Conservation (phyloP, 2,329 filamentous ascomycete genomes). For the Diaporthe caulivora region DNA sequence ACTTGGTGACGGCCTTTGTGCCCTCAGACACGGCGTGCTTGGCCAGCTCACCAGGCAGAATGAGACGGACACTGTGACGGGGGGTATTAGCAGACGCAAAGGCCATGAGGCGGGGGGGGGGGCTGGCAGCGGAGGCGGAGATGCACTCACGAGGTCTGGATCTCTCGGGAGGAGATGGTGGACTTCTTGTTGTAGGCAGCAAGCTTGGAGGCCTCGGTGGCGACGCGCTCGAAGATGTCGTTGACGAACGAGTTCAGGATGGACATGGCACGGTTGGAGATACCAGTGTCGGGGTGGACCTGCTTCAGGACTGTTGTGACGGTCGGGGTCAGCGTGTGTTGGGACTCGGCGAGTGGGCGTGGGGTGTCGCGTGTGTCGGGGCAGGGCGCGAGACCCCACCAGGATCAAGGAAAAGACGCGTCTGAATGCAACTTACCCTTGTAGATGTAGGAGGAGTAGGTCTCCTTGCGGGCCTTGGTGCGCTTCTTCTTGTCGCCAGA, state of each 20-base stretch:
- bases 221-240: constrained; percentile 99
- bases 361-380: constrained; percentile 20
- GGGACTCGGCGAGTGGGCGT: background rate
- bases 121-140: constrained; percentile 57
- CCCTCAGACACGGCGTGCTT: constrained; percentile 99
- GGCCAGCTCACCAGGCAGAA: constrained; percentile 97
- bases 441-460: constrained; percentile 99
- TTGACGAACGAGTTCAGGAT: constrained; percentile 99
- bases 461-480: constrained; percentile 99
- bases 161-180: constrained; percentile 98
- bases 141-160: constrained; percentile 86
- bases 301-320: constrained; percentile 89
- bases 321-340: constrained; percentile 47
- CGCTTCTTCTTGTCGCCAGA: constrained; percentile 99
- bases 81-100: constrained; percentile 12
- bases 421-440: constrained; percentile 77
- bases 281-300: constrained; percentile 99
- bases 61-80: constrained; percentile 80
- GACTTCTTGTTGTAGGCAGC: constrained; percentile 99
- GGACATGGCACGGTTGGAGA: constrained; percentile 99
- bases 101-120: too few relatives aligned
- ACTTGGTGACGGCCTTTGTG: constrained; percentile 99
- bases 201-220: constrained; percentile 98
- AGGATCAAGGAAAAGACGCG: constrained; percentile 39
- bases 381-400: constrained; percentile 3